phyloP scores from a whole-genome alignment of 257 asterid species.

The Cordia subcordata region DNA sequence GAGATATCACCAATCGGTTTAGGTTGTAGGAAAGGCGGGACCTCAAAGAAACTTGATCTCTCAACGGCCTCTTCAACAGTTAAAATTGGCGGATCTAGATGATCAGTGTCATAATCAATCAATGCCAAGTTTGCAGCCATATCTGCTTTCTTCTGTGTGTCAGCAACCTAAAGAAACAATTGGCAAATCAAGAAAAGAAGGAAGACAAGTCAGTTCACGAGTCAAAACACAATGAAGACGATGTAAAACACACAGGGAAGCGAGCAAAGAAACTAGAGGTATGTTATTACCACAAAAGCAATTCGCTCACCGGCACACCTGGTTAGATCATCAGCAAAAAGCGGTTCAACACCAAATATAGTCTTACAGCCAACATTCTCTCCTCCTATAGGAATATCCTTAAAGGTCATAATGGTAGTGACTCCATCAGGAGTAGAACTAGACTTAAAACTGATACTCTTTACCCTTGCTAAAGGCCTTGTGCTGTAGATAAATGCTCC shows the following conservation, averaged over 20 bases:
- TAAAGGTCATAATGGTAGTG: slow-evolving; percentile 37
- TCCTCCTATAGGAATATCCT: slow-evolving; percentile 64
- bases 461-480: slow-evolving; percentile 50
- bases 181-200: neutral
- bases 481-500: slow-evolving; percentile 69
- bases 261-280: neutral
- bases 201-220: slow-evolving; percentile 25
- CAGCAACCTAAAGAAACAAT: slow-evolving; percentile 40
- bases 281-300: slow-evolving; percentile 55
- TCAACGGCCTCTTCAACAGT: slow-evolving; percentile 71
- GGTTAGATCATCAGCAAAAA: slow-evolving; percentile 52
- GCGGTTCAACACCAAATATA: slow-evolving; percentile 43
- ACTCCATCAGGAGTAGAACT: slow-evolving; percentile 28
- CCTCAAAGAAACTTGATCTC: slow-evolving; percentile 46
- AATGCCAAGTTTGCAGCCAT: slow-evolving; percentile 46
- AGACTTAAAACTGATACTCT: slow-evolving; percentile 33
- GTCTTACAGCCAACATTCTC: slow-evolving; percentile 40
- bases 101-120: slow-evolving; percentile 43
- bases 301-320: slow-evolving; percentile 60
- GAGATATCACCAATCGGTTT: slow-evolving; percentile 52
- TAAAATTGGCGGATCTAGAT: slow-evolving; percentile 53
- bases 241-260: neutral
- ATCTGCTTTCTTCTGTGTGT: slow-evolving; percentile 51
- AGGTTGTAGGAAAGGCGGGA: slow-evolving; percentile 41
- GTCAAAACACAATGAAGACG: neutral